Percentiles rank a stretch among this genome's conserved stretches.
These are phyloP conservation scores for Pseudopediastrum boryanum DNA, from an alignment of 139 green algal species.

Conservation along the genomic window DNA sequence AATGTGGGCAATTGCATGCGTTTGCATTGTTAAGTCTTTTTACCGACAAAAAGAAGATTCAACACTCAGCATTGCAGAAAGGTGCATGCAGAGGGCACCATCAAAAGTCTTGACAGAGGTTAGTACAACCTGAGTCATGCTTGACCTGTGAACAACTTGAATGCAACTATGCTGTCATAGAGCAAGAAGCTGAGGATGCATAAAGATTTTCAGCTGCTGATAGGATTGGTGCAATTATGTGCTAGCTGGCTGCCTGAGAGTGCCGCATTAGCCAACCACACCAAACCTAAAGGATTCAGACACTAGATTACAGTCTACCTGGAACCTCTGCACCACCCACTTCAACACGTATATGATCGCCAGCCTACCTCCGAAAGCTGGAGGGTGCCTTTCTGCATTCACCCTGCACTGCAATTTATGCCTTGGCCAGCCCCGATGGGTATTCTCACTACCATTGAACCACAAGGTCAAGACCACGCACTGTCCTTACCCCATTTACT, in stretches of 20 bases:
- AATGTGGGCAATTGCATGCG: neutral
- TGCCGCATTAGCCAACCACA: too few relatives aligned
- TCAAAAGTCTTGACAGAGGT: too few relatives aligned
- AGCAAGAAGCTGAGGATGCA: neutral
- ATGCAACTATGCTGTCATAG: neutral
- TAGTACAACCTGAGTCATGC: too few relatives aligned
- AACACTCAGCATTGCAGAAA: neutral
- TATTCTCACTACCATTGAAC: neutral
- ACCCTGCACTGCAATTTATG: neutral
- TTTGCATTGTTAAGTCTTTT: neutral
- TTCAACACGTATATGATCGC: too few relatives aligned
- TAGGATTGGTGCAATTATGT: too few relatives aligned
- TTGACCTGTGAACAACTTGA: too few relatives aligned
- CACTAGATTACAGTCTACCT: too few relatives aligned
- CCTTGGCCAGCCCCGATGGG: neutral
- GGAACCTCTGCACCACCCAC: too few relatives aligned
- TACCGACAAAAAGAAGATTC: neutral
- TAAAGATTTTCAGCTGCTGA: too few relatives aligned
- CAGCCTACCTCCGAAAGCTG: too few relatives aligned
- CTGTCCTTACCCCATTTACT: neutral
- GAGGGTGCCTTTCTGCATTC: neutral
- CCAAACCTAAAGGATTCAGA: too few relatives aligned
- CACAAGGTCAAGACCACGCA: neutral
- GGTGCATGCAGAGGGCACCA: neutral
- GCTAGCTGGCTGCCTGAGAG: too few relatives aligned